These are phyloP conservation scores for Galerina marginata DNA, from an alignment of 768 basidiomycete species.

Conservation along the genomic window DNA sequence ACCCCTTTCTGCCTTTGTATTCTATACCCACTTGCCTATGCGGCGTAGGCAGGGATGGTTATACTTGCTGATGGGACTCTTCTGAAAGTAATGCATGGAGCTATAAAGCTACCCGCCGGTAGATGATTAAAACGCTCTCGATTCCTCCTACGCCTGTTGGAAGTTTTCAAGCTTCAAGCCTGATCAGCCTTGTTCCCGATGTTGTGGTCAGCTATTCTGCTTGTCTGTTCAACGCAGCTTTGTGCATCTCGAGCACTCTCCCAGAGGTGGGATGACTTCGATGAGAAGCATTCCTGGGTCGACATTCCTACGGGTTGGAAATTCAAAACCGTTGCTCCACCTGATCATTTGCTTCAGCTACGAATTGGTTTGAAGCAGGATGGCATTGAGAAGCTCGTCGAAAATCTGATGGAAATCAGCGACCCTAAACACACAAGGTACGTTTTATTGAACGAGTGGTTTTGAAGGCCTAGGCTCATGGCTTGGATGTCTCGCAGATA, in stretches of 20 bases:
- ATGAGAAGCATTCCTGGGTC: slow-evolving; percentile 60
- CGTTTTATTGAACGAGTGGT: slow-evolving; percentile 7
- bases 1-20: too few species aligned
- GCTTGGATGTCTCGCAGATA: slow-evolving; percentile 44
- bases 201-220: slow-evolving; percentile 38
- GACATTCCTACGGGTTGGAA: slow-evolving; percentile 60
- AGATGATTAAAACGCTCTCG: too few species aligned
- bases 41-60: too few species aligned
- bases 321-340: slow-evolving; percentile 46
- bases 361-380: slow-evolving; percentile 62
- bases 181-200: slow-evolving; percentile 19
- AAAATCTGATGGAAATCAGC: slow-evolving; percentile 59
- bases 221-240: slow-evolving; percentile 43
- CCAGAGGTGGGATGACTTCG: slow-evolving; percentile 54
- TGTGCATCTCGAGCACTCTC: slow-evolving; percentile 44
- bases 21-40: too few species aligned
- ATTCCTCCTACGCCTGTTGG: too few species aligned
- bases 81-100: too few species aligned
- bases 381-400: slow-evolving; percentile 55
- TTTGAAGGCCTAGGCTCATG: background rate
- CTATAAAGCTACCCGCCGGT: too few species aligned
- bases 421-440: slow-evolving; percentile 57
- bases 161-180: too few species aligned
- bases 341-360: slow-evolving; percentile 55
- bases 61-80: too few species aligned